phyloP scores from a whole-genome alignment of 2,329 filamentous ascomycete species.

The Alternaria incomplexa region DNA sequence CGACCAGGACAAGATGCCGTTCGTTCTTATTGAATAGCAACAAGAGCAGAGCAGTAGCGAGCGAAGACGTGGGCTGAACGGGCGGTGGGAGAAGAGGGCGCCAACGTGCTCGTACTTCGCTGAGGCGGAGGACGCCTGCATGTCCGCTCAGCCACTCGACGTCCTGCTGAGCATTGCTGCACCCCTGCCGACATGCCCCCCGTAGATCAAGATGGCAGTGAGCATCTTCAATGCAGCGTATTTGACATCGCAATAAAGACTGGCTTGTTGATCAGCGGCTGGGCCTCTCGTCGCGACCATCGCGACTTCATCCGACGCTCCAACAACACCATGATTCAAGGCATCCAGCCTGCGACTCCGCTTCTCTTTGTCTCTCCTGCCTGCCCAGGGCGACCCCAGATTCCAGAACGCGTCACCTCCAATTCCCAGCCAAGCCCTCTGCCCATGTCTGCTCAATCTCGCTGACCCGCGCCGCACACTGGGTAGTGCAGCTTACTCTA shows the following conservation, averaged over 20 bases:
- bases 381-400: constrained; percentile 11
- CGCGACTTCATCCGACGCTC: neutral
- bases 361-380: constrained; percentile 3
- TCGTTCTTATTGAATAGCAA: neutral
- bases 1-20: neutral
- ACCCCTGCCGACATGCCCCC: constrained; percentile 10
- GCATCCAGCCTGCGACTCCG: neutral
- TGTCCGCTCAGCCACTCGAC: constrained; percentile 26
- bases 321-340: neutral
- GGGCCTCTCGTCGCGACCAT: neutral
- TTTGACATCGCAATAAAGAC: neutral
- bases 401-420: constrained; percentile 5
- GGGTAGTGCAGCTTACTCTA: constrained; percentile 6
- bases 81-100: constrained; percentile 14
- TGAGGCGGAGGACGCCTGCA: constrained; percentile 26
- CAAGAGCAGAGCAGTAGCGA: constrained; percentile 1
- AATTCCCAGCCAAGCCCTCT: constrained; percentile 10
- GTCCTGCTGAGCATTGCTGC: constrained; percentile 15
- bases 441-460: constrained; percentile 2
- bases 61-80: constrained; percentile 4
- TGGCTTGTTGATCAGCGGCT: neutral
- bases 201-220: constrained; percentile 4
- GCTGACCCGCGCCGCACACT: constrained; percentile 18
- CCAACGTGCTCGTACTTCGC: constrained; percentile 19
- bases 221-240: neutral